Percentiles rank a stretch among this genome's conserved stretches.
These are phyloP conservation scores for Roridomyces roridus DNA, from an alignment of 768 basidiomycete species.

Conservation along the genomic window DNA sequence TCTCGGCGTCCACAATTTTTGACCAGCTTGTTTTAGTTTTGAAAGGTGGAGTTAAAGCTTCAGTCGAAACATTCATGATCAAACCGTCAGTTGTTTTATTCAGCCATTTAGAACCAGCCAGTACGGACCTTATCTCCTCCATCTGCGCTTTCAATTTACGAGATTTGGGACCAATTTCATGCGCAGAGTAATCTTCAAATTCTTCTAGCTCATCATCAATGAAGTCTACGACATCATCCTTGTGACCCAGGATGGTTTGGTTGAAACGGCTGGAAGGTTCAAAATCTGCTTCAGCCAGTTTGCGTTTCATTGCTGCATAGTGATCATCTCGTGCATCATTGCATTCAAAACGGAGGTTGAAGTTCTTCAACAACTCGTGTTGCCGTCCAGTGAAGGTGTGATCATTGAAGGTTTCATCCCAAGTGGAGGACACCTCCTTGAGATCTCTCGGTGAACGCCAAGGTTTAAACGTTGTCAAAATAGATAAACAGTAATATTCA, in stretches of 20 bases:
- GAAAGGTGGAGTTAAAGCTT: not conserved
- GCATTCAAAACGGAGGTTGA: constrained; percentile 36
- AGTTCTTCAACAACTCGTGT: constrained; percentile 28
- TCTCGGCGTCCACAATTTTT: not conserved
- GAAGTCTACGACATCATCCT: not conserved
- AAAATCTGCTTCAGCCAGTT: constrained; percentile 8
- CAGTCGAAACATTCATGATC: not conserved
- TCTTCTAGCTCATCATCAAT: not conserved
- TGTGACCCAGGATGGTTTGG: not conserved
- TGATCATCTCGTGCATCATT: constrained; percentile 37
- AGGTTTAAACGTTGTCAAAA: constrained; percentile 31
- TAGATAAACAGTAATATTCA: constrained; percentile 36
- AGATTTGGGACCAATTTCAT: not conserved
- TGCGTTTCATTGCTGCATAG: constrained; percentile 21
- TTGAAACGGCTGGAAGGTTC: no score
- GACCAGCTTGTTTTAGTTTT: not conserved
- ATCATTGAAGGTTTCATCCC: constrained; percentile 25
- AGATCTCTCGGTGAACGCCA: constrained; percentile 32
- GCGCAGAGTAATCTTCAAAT: not conserved
- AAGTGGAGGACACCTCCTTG: constrained; percentile 18
- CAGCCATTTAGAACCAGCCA: not conserved
- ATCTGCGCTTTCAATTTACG: no score
- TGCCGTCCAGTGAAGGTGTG: constrained; percentile 22
- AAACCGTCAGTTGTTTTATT: not conserved
- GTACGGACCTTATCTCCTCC: not conserved